A percentile compares a stretch with the other conserved stretches of the same genome.
Evolutionary conservation across 257 asterid genomes (phyloP).

Genomic region (Henckelia pumila): DNA sequence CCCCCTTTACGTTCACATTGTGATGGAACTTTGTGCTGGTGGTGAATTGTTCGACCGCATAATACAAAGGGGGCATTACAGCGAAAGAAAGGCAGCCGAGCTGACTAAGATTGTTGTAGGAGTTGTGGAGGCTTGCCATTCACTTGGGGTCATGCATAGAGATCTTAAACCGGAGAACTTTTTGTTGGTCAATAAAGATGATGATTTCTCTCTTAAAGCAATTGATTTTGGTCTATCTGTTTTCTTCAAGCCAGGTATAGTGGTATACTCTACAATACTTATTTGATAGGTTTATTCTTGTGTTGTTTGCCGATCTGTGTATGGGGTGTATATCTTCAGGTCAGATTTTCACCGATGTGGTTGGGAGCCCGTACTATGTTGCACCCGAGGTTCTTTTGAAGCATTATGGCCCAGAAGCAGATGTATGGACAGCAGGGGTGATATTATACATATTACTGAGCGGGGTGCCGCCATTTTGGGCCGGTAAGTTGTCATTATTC

Average conservation of each 20-base stretch:
- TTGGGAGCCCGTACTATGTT: constrained; percentile 94
- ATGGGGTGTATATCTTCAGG: constrained; percentile 43
- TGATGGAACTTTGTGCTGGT: constrained; percentile 89
- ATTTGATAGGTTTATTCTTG: background rate
- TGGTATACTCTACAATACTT: constrained; percentile 36
- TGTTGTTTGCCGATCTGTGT: constrained; percentile 23
- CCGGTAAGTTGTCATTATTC: constrained; percentile 47
- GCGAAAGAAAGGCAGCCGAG: constrained; percentile 88
- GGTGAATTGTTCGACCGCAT: constrained; percentile 94
- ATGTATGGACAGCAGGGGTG: constrained; percentile 96
- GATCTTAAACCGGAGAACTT: constrained; percentile 94
- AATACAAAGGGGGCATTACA: constrained; percentile 86
- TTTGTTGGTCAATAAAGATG: constrained; percentile 82
- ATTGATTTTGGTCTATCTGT: constrained; percentile 96
- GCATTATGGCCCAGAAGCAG: constrained; percentile 93
- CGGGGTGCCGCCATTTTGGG: constrained; percentile 99
- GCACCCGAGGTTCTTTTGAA: constrained; percentile 95
- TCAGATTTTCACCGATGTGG: constrained; percentile 87
- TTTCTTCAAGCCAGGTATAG: constrained; percentile 85
- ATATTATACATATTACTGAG: constrained; percentile 81
- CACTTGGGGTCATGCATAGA: constrained; percentile 94
- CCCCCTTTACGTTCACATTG: constrained; percentile 77
- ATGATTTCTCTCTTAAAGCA: constrained; percentile 90
- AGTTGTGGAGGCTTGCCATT: constrained; percentile 94
- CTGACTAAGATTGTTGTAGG: constrained; percentile 82